Evolutionary conservation across 495 filamentous ascomycete species (phyloP).

Genomic region (Neurospora sp.): DNA sequence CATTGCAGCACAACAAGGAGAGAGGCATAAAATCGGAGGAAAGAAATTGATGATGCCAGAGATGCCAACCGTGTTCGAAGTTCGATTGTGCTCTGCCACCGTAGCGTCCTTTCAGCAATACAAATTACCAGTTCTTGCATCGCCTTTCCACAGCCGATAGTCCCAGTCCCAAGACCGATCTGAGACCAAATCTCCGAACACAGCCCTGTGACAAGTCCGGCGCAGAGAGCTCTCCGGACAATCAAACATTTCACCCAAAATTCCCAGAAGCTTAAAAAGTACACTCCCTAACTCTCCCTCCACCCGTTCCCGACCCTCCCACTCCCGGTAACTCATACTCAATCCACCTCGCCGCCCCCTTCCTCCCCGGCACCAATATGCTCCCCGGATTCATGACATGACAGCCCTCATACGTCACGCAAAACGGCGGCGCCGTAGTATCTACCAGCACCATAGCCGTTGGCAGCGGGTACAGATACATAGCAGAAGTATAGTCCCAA

Average conservation of each 20-base stretch:
- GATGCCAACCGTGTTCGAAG: no score
- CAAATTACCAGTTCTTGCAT: no score
- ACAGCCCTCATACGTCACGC: conserved; percentile 85
- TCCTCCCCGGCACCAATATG: conserved; percentile 51
- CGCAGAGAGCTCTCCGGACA: no score
- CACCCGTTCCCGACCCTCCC: conserved; percentile 1
- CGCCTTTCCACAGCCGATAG: no score
- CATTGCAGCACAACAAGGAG: no score
- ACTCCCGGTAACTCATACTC: conserved; percentile 63
- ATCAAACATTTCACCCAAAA: background rate
- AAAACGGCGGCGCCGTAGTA: conserved; percentile 66
- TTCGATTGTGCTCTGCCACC: no score
- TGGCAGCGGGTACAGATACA: conserved; percentile 81
- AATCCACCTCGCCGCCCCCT: conserved; percentile 64
- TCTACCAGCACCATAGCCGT: conserved; percentile 75
- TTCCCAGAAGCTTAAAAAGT: conserved; percentile 19
- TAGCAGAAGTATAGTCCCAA: conserved; percentile 68
- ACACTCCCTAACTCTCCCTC: conserved; percentile 33
- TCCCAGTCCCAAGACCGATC: no score
- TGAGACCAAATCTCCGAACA: no score
- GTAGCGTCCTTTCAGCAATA: no score
- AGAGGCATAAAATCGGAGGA: no score
- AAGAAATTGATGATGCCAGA: no score
- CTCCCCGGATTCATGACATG: conserved; percentile 90
- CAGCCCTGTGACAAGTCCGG: no score